These are phyloP conservation scores for Sclerotinia sclerotiorum DNA, from an alignment of 2,329 filamentous ascomycete genomes.

Conservation along the genomic window DNA sequence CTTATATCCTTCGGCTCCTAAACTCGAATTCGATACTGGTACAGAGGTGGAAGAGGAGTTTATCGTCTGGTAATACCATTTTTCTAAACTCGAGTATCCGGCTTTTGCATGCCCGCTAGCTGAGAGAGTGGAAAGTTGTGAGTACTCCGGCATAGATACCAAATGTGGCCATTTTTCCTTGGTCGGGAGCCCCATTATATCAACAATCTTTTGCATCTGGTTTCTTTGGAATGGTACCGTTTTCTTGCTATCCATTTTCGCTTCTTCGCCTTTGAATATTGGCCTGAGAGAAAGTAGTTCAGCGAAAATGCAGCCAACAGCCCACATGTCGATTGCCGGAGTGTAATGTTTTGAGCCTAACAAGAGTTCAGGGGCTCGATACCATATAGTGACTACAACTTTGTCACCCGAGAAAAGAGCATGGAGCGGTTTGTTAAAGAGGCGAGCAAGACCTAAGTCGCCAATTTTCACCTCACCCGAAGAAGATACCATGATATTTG, in stretches of 20 bases:
- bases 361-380: constrained; percentile 89
- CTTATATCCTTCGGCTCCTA: constrained; percentile 76
- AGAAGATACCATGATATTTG: constrained; percentile 98
- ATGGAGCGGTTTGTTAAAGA: constrained; percentile 92
- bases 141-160: constrained; percentile 81
- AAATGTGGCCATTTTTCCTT: constrained; percentile 88
- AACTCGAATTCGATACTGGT: constrained; percentile 49
- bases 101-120: constrained; percentile 45
- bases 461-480: constrained; percentile 89
- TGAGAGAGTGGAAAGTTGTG: constrained; percentile 62
- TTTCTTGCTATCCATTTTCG: constrained; percentile 98
- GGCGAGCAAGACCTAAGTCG: constrained; percentile 84
- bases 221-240: constrained; percentile 96
- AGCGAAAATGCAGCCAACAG: constrained; percentile 95
- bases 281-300: constrained; percentile 86
- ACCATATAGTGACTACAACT: constrained; percentile 99
- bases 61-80: constrained; percentile 75
- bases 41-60: constrained; percentile 55
- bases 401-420: constrained; percentile 93
- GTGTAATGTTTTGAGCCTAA: constrained; percentile 95
- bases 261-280: constrained; percentile 98
- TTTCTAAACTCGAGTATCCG: constrained; percentile 59
- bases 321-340: constrained; percentile 95
- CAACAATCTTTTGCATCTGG: constrained; percentile 98
- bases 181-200: constrained; percentile 87